Evolutionary conservation across 768 basidiomycete genomes (phyloP), one percentile per base, ranked within the genome.

Genomic region (Chlorophyllum brunneum): DNA sequence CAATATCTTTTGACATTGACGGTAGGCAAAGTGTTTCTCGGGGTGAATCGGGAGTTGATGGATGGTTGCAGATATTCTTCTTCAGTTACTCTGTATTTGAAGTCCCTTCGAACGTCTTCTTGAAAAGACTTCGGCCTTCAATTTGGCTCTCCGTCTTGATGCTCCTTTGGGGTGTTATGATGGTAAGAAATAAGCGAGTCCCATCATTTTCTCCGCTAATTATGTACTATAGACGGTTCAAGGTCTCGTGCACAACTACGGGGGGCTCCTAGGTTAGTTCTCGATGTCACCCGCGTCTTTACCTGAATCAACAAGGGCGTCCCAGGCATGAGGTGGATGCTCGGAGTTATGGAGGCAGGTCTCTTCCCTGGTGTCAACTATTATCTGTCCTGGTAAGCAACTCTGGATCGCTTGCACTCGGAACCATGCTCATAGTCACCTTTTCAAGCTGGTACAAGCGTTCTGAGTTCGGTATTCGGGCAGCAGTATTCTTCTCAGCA

Each of bases 91-190:
- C 84, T 2, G 61, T 88, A 23, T 90, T 90, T 55, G 85, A 89
- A 75, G 83, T 88, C 24, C 88, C 88, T 2, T 86, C 83, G 11
- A 88, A 88, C 55, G 67, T 87, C 2, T 81, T 86, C 62, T 67
- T 88, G 45, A 88, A 88, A 62, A 79, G 85, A 29, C 72, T 88
- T 27, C 75, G 86, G 0, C 89, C 88, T 0, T 88, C 87, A 2
- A 65, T 92, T 30, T 91, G 88, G 88, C 69, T 92, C 4, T 86
- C 86, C 4, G 54, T 75, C 23, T 71, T 90, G 47, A 90, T 92
- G 88, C 56, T 87, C 2, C 58, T 80, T 15, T 88, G 87, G 86
- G 87, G 86, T 2, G 58, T 88, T 26, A 82, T 82, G 73, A 88
- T 88, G 87, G 86, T 86, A 48, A 45, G 70, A 49, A 37, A 23